Conservation (phyloP, 768 basidiomycete species). For the Boletus fagicola region DNA sequence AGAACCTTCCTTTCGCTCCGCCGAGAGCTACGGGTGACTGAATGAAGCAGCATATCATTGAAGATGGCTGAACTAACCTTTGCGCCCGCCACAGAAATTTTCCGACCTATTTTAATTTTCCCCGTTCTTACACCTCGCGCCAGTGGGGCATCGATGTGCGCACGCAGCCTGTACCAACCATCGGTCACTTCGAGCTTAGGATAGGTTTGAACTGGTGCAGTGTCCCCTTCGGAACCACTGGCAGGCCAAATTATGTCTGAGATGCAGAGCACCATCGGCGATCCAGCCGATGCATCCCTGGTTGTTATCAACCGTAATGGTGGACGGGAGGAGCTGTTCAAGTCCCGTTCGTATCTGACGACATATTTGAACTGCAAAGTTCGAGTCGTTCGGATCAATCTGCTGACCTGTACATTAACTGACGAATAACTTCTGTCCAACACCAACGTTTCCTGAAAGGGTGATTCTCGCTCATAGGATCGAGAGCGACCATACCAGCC, state of each 20-base stretch:
- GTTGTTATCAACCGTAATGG: conserved; percentile 78
- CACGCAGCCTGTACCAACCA: conserved; percentile 91
- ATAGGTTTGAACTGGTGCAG: conserved; percentile 36
- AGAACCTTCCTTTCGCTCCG: conserved; percentile 69
- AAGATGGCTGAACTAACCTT: conserved; percentile 49
- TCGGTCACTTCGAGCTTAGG: conserved; percentile 90
- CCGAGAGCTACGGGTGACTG: conserved; percentile 49
- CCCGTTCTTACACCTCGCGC: conserved; percentile 66
- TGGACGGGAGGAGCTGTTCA: conserved; percentile 75
- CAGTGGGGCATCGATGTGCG: conserved; percentile 71
- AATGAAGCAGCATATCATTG: neutral
- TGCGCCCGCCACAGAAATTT: conserved; percentile 78
- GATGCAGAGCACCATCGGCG: conserved; percentile 84
- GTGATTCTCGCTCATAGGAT: conserved; percentile 57
- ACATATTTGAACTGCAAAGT: neutral
- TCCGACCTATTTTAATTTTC: conserved; percentile 71
- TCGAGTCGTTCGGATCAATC: neutral
- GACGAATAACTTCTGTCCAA: conserved; percentile 77
- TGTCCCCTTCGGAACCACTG: conserved; percentile 37
- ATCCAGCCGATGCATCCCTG: conserved; percentile 74
- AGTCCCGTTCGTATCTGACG: conserved; percentile 83
- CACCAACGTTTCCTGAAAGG: conserved; percentile 63
- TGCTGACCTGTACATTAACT: conserved; percentile 80
- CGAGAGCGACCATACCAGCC: conserved; percentile 75
- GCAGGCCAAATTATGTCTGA: conserved; percentile 64